Conservation (phyloP, 75 land plant genomes). For the Sequoia sempervirens region DNA sequence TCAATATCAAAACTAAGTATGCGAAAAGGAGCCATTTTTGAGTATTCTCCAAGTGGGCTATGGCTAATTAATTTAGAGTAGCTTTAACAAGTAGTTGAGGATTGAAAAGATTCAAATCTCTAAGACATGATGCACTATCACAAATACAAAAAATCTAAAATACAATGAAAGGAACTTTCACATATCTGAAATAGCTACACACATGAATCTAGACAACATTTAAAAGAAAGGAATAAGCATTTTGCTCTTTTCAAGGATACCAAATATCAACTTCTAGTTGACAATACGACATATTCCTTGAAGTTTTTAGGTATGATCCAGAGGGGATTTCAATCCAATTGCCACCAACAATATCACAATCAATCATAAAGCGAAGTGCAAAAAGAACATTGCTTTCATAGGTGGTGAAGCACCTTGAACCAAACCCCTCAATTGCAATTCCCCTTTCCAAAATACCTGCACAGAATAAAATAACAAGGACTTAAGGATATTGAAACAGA, state of each 20-base stretch:
- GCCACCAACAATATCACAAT: conserved; percentile 92
- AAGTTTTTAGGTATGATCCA: conserved; percentile 55
- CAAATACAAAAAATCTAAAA: neutral
- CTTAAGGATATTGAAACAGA: neutral
- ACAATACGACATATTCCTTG: conserved; percentile 62
- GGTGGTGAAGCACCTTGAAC: conserved; percentile 72
- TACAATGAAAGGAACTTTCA: neutral
- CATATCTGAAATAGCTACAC: neutral
- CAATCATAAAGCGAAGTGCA: conserved; percentile 96
- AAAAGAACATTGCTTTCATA: conserved; percentile 98
- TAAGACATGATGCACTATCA: neutral
- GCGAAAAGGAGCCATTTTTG: conserved; percentile 98
- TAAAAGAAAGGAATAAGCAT: neutral
- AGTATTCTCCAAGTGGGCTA: conserved; percentile 76
- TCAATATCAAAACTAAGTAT: conserved; percentile 99
- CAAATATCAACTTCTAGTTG: conserved; percentile 87
- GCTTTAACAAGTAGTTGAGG: conserved; percentile 36
- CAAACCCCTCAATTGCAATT: conserved; percentile 78
- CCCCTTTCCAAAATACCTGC: conserved; percentile 91
- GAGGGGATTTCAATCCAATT: conserved; percentile 91
- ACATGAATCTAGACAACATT: conserved; percentile 4
- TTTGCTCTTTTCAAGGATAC: conserved; percentile 55
- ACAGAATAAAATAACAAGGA: neutral
- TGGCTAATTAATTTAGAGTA: conserved; percentile 84
- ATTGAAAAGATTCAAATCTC: neutral